A percentile compares a stretch with the other conserved stretches of the same genome.
These are phyloP conservation scores for Echinosophora koreensis DNA, from an alignment of 306 rosid species.

Conservation along the genomic window DNA sequence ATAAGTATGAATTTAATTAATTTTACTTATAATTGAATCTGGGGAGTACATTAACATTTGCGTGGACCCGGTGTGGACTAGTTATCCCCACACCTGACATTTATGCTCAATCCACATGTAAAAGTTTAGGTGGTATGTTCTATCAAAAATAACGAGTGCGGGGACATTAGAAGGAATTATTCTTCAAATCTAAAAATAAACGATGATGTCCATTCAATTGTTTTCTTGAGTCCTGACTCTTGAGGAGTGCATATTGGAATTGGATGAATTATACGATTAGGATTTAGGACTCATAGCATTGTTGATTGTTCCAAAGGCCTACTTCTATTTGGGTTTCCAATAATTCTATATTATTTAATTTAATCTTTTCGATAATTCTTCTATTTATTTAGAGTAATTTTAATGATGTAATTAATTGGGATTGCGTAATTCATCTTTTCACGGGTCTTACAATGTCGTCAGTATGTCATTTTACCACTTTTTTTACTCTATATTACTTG, in stretches of 20 bases:
- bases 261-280: neutral
- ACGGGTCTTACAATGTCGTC: no score
- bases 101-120: neutral
- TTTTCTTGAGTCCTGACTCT: neutral
- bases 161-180: neutral
- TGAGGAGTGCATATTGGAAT: neutral
- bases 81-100: neutral
- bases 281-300: no score
- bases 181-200: neutral
- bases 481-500: no score
- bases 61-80: neutral
- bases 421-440: no score
- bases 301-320: neutral
- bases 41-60: neutral
- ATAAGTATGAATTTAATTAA: no score
- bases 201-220: neutral
- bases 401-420: no score
- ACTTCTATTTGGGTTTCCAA: neutral
- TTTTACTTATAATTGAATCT: no score
- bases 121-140: neutral
- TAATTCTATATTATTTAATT: no score
- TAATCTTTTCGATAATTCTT: no score
- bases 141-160: neutral
- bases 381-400: no score
- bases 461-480: no score